phyloP scores from a whole-genome alignment of 2,329 filamentous ascomycete species.

The Xylariomycetidae sp. region DNA sequence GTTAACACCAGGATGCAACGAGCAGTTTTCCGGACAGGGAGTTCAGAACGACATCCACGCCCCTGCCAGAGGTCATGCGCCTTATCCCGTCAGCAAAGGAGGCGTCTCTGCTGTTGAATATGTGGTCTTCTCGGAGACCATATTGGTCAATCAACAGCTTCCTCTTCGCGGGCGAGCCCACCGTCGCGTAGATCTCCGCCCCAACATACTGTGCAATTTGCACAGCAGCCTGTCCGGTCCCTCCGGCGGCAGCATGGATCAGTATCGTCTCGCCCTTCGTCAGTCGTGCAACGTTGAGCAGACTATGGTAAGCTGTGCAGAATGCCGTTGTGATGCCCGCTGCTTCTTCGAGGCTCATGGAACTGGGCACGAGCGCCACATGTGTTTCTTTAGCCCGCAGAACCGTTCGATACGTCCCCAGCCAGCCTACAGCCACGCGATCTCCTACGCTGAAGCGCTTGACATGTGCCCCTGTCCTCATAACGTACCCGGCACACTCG shows the following conservation, averaged over 20 bases:
- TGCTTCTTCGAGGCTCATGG: constrained; percentile 13
- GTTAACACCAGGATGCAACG: constrained; percentile 23
- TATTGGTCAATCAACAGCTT: constrained; percentile 19
- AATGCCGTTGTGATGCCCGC: constrained; percentile 21
- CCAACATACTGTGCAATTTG: constrained; percentile 9
- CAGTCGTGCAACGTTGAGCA: constrained; percentile 20
- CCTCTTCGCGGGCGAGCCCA: constrained; percentile 20
- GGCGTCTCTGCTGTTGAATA: constrained; percentile 19
- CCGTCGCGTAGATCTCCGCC: constrained; percentile 24
- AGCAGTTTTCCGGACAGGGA: constrained; percentile 20
- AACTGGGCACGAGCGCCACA: constrained; percentile 3
- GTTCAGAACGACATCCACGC: constrained; percentile 24
- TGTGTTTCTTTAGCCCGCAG: constrained; percentile 3
- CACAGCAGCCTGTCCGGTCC: constrained; percentile 13
- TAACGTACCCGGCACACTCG: constrained; percentile 8
- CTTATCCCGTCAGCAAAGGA: constrained; percentile 19
- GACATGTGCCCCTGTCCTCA: constrained; percentile 4
- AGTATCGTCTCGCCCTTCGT: constrained; percentile 14
- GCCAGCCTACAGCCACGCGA: constrained; percentile 5
- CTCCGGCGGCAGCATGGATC: constrained; percentile 17
- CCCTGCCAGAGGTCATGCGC: constrained; percentile 14
- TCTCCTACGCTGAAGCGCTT: constrained; percentile 2
- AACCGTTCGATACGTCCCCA: constrained; percentile 4
- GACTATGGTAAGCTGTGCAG: constrained; percentile 20
- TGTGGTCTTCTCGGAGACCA: constrained; percentile 20